Percentiles rank a stretch among this genome's conserved stretches.
These are phyloP conservation scores for Schwanniomyces vanrijiae DNA, from an alignment of 805 yeast species.

Conservation along the genomic window DNA sequence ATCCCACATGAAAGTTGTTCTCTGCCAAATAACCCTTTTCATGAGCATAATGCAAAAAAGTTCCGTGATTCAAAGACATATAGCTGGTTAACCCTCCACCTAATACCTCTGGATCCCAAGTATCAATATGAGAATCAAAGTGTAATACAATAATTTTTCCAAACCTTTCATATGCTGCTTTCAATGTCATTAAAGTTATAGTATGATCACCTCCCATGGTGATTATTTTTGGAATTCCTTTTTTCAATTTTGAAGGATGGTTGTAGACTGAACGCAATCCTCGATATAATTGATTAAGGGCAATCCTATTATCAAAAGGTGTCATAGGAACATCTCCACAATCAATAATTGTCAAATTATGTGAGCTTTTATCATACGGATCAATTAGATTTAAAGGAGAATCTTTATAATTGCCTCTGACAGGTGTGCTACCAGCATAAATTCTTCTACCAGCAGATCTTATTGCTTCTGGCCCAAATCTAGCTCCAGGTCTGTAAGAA, in stretches of 20 bases:
- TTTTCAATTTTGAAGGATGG: constrained; percentile 9
- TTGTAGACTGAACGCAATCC: constrained; percentile 39
- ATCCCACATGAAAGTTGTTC: constrained; percentile 58
- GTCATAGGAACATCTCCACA: constrained; percentile 67
- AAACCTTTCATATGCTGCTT: constrained; percentile 49
- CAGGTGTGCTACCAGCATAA: constrained; percentile 39
- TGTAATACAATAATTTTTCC: constrained; percentile 55
- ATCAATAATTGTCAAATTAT: constrained; percentile 49
- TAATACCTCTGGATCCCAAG: constrained; percentile 63
- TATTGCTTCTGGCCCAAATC: constrained; percentile 26
- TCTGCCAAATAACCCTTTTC: constrained; percentile 59
- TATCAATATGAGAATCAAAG: constrained; percentile 69
- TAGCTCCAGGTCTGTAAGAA: constrained; percentile 26
- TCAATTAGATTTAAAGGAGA: constrained; percentile 42
- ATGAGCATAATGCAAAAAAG: constrained; percentile 67
- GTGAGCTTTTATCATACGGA: constrained; percentile 49
- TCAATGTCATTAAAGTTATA: constrained; percentile 49
- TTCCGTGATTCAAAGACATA: constrained; percentile 64
- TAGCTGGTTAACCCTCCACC: constrained; percentile 66
- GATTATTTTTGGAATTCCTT: constrained; percentile 33
- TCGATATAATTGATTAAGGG: constrained; percentile 57
- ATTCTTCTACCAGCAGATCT: constrained; percentile 45
- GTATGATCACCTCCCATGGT: constrained; percentile 67
- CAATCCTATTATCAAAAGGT: constrained; percentile 64
- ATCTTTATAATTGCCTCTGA: constrained; percentile 30